These are phyloP conservation scores for Talaromyces stipitatus DNA, from an alignment of 495 filamentous ascomycete genomes.

Conservation along the genomic window DNA sequence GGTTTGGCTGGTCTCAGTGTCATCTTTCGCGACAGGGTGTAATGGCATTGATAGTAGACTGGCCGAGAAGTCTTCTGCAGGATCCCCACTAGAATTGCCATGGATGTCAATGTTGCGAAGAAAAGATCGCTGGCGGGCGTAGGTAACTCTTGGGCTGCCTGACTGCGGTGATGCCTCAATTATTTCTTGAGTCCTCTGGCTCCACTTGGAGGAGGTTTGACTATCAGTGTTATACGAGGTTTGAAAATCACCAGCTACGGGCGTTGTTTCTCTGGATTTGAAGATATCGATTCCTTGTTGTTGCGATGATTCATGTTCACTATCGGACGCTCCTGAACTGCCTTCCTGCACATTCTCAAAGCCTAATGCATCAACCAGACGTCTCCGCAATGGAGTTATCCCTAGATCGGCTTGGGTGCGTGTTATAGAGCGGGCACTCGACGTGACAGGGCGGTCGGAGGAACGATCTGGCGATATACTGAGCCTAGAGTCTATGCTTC, in stretches of 20 bases:
- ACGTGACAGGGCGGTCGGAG: not conserved
- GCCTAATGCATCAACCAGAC: conserved; percentile 30
- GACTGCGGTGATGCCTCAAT: conserved; percentile 15
- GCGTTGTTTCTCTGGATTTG: not conserved
- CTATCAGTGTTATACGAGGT: conserved; percentile 4
- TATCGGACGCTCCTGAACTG: not conserved
- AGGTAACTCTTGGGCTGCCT: conserved; percentile 45
- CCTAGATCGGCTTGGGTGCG: not conserved
- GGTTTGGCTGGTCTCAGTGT: conserved; percentile 42
- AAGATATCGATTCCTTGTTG: not conserved
- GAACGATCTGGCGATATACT: not conserved
- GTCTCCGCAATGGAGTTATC: conserved; percentile 18
- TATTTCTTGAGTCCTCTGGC: not conserved
- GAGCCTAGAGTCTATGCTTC: not conserved
- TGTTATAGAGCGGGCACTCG: not conserved
- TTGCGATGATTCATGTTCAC: not conserved
- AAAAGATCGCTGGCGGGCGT: conserved; percentile 55
- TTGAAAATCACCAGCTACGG: conserved; percentile 1
- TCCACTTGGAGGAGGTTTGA: conserved; percentile 10
- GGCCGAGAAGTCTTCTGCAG: not conserved
- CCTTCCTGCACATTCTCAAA: not conserved
- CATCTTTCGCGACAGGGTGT: not conserved
- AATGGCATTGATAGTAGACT: not conserved
- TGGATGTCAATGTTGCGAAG: conserved; percentile 34
- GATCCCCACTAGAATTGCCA: conserved; percentile 8